Conservation (phyloP, 192 early-diverging fungal species). For the Phlyctochytrium bullatum region DNA sequence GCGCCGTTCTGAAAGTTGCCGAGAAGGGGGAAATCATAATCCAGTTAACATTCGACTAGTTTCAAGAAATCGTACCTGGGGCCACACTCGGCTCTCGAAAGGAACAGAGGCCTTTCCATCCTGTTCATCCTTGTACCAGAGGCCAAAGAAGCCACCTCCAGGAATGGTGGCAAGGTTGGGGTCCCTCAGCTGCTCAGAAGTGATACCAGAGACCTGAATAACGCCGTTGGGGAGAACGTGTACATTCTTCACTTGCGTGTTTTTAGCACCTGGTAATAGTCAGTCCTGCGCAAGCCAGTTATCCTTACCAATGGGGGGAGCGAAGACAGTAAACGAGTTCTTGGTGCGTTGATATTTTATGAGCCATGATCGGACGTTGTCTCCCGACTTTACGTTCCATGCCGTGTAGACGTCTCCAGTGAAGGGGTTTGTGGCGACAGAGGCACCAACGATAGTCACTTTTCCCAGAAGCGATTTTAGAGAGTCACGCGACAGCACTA, state of each 20-base stretch:
- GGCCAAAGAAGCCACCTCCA: no score
- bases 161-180: background rate
- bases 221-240: background rate
- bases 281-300: background rate
- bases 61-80: no score
- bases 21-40: no score
- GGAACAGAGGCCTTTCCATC: no score
- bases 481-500: background rate
- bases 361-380: background rate
- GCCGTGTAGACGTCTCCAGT: slow-evolving; percentile 6
- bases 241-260: background rate
- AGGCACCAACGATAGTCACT: background rate
- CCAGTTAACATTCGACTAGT: no score
- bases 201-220: background rate
- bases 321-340: background rate
- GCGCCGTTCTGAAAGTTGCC: no score
- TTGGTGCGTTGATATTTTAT: background rate
- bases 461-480: background rate
- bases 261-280: background rate
- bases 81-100: no score
- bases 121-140: no score
- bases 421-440: background rate
- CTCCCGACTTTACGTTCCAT: background rate
- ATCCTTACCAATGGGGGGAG: background rate
- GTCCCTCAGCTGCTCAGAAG: background rate